Conservation (phyloP, 768 basidiomycete species). For the Russula compacta region DNA sequence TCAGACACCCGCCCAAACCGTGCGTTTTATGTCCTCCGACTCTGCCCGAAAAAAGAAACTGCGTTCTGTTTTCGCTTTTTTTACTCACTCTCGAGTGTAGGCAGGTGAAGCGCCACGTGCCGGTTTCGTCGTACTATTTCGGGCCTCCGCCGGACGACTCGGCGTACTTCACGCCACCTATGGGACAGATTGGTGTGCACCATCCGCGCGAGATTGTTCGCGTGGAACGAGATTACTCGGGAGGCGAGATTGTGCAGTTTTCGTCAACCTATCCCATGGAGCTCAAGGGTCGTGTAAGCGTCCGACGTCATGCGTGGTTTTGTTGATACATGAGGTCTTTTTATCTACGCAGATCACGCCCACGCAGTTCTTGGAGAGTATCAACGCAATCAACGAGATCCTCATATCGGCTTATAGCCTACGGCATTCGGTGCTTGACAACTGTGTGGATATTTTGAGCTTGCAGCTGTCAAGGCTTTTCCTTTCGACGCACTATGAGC, state of each 20-base stretch:
- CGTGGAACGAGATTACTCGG: constrained; percentile 85
- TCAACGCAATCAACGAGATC: constrained; percentile 83
- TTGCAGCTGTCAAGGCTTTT: constrained; percentile 74
- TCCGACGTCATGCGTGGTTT: no score
- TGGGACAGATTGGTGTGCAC: constrained; percentile 81
- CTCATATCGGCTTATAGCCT: constrained; percentile 83
- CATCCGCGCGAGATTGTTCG: constrained; percentile 88
- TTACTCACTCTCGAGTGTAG: neutral
- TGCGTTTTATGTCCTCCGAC: neutral
- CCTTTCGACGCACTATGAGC: constrained; percentile 68
- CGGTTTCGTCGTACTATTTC: constrained; percentile 77
- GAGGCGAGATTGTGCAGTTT: constrained; percentile 88
- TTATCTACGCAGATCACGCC: constrained; percentile 62
- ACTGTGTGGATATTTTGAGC: constrained; percentile 66
- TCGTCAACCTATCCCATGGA: constrained; percentile 84
- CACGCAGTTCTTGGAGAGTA: constrained; percentile 80
- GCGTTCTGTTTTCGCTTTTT: neutral
- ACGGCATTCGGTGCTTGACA: constrained; percentile 64
- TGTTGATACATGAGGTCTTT: no score
- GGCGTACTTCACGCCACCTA: constrained; percentile 70
- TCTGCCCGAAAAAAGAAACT: neutral
- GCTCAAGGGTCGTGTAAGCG: constrained; percentile 83
- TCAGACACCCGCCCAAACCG: constrained; percentile 7
- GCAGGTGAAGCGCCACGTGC: constrained; percentile 43
- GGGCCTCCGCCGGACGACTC: constrained; percentile 70